Conservation (phyloP, 129 eudicot genomes). For the Calendula officinalis region DNA sequence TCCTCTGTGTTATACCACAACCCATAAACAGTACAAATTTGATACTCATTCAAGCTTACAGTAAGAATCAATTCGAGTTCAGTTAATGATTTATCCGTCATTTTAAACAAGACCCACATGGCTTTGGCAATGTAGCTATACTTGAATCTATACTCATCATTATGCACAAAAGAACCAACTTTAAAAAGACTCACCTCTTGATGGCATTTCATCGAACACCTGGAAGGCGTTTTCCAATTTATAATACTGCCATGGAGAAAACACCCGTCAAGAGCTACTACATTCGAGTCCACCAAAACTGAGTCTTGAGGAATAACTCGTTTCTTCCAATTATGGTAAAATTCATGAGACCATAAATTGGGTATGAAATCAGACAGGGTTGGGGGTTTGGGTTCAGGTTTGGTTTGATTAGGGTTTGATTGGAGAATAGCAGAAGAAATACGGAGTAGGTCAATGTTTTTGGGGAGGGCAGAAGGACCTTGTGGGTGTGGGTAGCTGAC, state of each 20-base stretch:
- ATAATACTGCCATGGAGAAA: slow-evolving; percentile 15
- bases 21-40: slow-evolving; percentile 54
- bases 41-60: slow-evolving; percentile 27
- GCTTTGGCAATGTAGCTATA: slow-evolving; percentile 45
- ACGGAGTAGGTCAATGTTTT: slow-evolving; percentile 80
- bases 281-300: slow-evolving; percentile 24
- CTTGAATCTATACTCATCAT: slow-evolving; percentile 22
- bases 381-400: slow-evolving; percentile 21
- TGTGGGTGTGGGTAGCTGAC: slow-evolving; percentile 47
- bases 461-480: slow-evolving; percentile 62
- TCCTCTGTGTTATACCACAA: slow-evolving; percentile 58
- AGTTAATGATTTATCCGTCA: slow-evolving; percentile 38
- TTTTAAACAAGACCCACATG: slow-evolving; percentile 46
- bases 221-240: slow-evolving; percentile 11
- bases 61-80: slow-evolving; percentile 43
- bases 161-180: slow-evolving; percentile 31
- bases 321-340: slow-evolving; percentile 50
- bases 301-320: slow-evolving; percentile 46
- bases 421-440: slow-evolving; percentile 34
- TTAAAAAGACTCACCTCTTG: slow-evolving; percentile 49
- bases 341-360: slow-evolving; percentile 53
- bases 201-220: slow-evolving; percentile 41
- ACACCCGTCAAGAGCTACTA: slow-evolving; percentile 15
- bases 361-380: slow-evolving; percentile 25
- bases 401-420: slow-evolving; percentile 3